These are phyloP conservation scores for Dipteronia sinensis DNA, from an alignment of 345 rosid genomes.

Conservation along the genomic window DNA sequence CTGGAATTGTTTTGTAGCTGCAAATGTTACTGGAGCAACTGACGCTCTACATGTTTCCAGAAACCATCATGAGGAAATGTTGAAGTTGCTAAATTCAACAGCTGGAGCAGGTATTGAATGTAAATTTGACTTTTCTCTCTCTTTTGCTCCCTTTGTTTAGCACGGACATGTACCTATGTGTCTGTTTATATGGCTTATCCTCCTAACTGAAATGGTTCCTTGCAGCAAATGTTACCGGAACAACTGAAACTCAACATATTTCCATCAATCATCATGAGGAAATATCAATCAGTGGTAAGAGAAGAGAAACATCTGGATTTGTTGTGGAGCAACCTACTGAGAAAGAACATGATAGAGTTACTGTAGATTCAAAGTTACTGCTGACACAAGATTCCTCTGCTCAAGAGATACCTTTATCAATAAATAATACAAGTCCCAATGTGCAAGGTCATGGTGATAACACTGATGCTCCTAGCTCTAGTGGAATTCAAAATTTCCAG, in stretches of 20 bases:
- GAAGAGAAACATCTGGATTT: conserved; percentile 30
- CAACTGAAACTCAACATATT: conserved; percentile 19
- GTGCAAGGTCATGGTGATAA: conserved; percentile 32
- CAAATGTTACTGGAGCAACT: conserved; percentile 31
- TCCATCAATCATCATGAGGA: conserved; percentile 36
- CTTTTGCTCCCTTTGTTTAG: neutral
- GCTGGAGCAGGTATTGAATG: conserved; percentile 18
- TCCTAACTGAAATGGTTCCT: conserved; percentile 20
- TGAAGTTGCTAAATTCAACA: conserved; percentile 23
- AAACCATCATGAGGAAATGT: conserved; percentile 33
- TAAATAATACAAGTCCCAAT: conserved; percentile 32
- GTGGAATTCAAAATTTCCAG: conserved; percentile 37
- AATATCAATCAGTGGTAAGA: conserved; percentile 32
- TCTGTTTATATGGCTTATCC: conserved; percentile 19
- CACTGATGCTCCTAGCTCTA: conserved; percentile 34
- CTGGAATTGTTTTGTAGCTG: conserved; percentile 32
- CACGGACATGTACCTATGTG: neutral
- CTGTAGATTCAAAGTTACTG: conserved; percentile 37
- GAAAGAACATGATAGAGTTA: conserved; percentile 34
- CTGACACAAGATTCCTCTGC: conserved; percentile 30
- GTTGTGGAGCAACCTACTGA: conserved; percentile 36
- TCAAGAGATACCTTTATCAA: conserved; percentile 26
- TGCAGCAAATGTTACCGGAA: conserved; percentile 38
- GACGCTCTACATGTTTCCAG: conserved; percentile 23
- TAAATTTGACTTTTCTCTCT: conserved; percentile 15